Base-by-base conservation (phyloP, 2,329 filamentous ascomycete genomes). In the Drechmeria coniospora region DNA sequence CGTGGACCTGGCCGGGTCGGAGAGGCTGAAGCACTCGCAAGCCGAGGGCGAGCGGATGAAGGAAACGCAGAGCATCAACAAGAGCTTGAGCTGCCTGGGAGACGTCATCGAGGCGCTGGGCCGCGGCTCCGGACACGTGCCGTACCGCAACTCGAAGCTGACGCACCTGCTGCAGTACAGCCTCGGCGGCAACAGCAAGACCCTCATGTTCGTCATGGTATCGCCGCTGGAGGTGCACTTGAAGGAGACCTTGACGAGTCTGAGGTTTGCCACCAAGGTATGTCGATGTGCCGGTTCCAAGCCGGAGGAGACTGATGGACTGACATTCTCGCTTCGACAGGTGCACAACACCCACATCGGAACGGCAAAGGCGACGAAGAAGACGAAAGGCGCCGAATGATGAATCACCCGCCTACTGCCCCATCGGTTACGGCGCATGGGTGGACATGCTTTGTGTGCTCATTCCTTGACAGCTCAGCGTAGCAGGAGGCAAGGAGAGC, bases 141-240 rank as follows among this genome's bases (percentile, higher is more conserved):
- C 90, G 1, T 98, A 95, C 57, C 67, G 90, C 30, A 95, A 95
- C 57, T 93, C 82, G 41, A 95, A 94, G 68, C 66, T 98, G 38
- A 98, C 90, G 7, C 92, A 94, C 47, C 66, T 98, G 25, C 67
- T 98, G 21, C 83, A 95, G 68, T 92, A 90, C 47, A 93, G 83
- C 3, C 63, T 98, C 6, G 87, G 90, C 4, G 90, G 90, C 11
- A 94, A 93, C 52, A 90, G 79, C 41, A 92, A 94, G 58, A 98
- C 90, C 1, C 75, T 98, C 43, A 98, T 98, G 90, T 93, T 98
- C 51, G 83, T 95, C 50, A 95, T 95, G 86, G 80, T 93, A 31
- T 90, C 79, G 41, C 90, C 90, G 19, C 61, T 95, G 33, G 81
- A 92, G 57, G 79, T 75, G 5, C 90, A 95, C 57, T 61, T 94